phyloP scores from a whole-genome alignment of 2,329 filamentous ascomycete species.

The Cercospora sp. region DNA sequence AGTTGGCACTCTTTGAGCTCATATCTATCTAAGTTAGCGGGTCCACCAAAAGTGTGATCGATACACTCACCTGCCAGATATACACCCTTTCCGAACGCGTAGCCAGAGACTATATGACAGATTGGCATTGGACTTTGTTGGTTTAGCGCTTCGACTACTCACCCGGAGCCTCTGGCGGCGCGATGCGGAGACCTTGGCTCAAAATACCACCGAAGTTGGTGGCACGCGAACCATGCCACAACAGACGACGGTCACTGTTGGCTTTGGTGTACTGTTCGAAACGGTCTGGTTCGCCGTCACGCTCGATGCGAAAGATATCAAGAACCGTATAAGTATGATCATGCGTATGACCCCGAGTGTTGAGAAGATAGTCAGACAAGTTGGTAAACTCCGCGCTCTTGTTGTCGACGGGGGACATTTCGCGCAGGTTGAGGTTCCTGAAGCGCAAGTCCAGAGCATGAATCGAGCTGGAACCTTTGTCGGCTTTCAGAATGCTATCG shows the following conservation, averaged over 20 bases:
- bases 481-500: conserved; percentile 70
- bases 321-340: conserved; percentile 60
- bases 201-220: conserved; percentile 89
- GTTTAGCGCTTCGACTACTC: conserved; percentile 62
- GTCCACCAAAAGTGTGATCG: neutral
- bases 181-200: conserved; percentile 84
- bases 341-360: conserved; percentile 69
- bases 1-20: conserved; percentile 77
- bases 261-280: conserved; percentile 61
- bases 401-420: conserved; percentile 70
- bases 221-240: conserved; percentile 83
- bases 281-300: conserved; percentile 68
- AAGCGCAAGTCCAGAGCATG: conserved; percentile 73
- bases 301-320: conserved; percentile 80
- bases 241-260: conserved; percentile 68
- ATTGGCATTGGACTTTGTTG: conserved; percentile 1
- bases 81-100: conserved; percentile 86
- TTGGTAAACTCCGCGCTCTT: conserved; percentile 63
- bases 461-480: conserved; percentile 50
- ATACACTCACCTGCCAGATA: conserved; percentile 74
- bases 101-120: conserved; percentile 17
- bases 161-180: conserved; percentile 75
- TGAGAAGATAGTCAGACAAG: conserved; percentile 65
- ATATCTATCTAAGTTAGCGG: conserved; percentile 53
- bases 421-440: conserved; percentile 67